Percentiles rank a stretch among this genome's conserved stretches.
Evolutionary conservation across 2,329 filamentous ascomycete species (phyloP).

Genomic region (Diaporthe vexans): DNA sequence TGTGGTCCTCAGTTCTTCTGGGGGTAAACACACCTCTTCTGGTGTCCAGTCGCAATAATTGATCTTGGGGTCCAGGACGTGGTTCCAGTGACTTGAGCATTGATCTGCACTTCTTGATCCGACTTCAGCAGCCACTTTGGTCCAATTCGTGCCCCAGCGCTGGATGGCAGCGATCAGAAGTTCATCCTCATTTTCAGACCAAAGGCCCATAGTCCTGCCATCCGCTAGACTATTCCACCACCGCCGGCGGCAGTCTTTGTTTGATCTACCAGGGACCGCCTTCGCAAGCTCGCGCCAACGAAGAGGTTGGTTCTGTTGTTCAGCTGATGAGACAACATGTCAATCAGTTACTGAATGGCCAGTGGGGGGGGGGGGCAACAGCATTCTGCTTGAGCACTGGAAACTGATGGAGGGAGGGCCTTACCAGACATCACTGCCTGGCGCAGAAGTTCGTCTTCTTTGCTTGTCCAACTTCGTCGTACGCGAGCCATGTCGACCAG

Average conservation of each 20-base stretch:
- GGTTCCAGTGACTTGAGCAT: conserved; percentile 48
- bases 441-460: conserved; percentile 36
- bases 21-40: conserved; percentile 43
- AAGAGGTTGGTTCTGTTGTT: conserved; percentile 10
- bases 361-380: no score
- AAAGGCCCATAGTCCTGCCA: conserved; percentile 47
- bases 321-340: conserved; percentile 6
- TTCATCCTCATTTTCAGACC: conserved; percentile 46
- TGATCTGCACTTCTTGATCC: conserved; percentile 47
- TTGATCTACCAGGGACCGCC: conserved; percentile 45
- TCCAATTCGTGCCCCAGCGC: conserved; percentile 47
- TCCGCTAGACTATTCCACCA: conserved; percentile 48
- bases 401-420: background rate
- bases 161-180: conserved; percentile 44
- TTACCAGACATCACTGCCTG: conserved; percentile 26
- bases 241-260: conserved; percentile 48
- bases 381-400: background rate
- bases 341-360: background rate
- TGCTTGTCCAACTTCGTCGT: conserved; percentile 31
- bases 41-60: conserved; percentile 47
- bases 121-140: conserved; percentile 46
- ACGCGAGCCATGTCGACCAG: conserved; percentile 22
- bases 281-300: conserved; percentile 30
- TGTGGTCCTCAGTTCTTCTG: background rate
- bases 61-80: conserved; percentile 46